A percentile compares a stretch with the other conserved stretches of the same genome.
Conservation (phyloP, 2,329 filamentous ascomycete species). For the Pleurostoma richardsiae region DNA sequence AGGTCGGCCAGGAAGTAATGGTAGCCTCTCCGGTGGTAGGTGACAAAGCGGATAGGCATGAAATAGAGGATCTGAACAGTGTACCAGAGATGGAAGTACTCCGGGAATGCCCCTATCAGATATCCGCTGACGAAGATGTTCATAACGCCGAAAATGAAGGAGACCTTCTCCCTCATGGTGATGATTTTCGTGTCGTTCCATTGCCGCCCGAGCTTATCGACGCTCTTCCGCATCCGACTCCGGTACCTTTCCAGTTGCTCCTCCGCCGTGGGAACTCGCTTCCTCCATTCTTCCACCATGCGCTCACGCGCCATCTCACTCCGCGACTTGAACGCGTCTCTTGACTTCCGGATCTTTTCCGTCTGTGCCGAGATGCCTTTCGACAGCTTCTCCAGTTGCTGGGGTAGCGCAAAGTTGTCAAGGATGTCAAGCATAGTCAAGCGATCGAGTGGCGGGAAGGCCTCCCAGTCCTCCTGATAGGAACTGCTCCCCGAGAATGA, state of each 20-base stretch:
- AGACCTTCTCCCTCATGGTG: conserved; percentile 85
- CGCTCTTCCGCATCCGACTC: conserved; percentile 77
- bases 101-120: conserved; percentile 77
- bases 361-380: conserved; percentile 76
- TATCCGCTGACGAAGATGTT: conserved; percentile 98
- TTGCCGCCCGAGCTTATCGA: conserved; percentile 77
- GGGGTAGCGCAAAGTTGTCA: conserved; percentile 86
- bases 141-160: conserved; percentile 92
- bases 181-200: conserved; percentile 91
- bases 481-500: conserved; percentile 82
- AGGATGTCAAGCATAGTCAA: conserved; percentile 89
- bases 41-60: conserved; percentile 92
- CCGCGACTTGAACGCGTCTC: conserved; percentile 71
- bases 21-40: conserved; percentile 85
- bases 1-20: conserved; percentile 97
- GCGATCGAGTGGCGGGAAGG: conserved; percentile 81
- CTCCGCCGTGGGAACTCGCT: conserved; percentile 78
- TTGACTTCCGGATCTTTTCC: conserved; percentile 77
- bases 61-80: conserved; percentile 84
- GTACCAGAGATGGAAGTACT: conserved; percentile 92
- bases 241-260: conserved; percentile 91
- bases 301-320: conserved; percentile 78
- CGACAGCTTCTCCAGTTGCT: conserved; percentile 88
- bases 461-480: conserved; percentile 86
- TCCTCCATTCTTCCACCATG: conserved; percentile 89